A percentile compares a stretch with the other conserved stretches of the same genome.
Conservation (phyloP, 2,329 filamentous ascomycete species). For the Fusarium verrucosum region DNA sequence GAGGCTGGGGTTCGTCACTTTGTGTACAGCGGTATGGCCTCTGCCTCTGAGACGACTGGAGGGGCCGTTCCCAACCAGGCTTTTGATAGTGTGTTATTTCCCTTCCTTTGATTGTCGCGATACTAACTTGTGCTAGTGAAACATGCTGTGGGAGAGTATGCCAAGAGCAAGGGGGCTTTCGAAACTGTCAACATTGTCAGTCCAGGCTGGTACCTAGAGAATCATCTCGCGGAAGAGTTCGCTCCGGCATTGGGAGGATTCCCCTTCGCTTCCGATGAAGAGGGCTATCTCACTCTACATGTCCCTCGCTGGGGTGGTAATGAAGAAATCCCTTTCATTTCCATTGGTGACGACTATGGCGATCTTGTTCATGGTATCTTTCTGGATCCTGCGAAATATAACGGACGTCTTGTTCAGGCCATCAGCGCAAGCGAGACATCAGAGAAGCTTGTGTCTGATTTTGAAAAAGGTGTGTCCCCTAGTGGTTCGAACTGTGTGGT, state of each 20-base stretch:
- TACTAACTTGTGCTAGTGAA: conserved; percentile 47
- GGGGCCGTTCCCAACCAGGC: conserved; percentile 46
- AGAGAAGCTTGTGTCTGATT: conserved; percentile 45
- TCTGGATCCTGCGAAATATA: conserved; percentile 51
- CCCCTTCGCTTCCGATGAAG: conserved; percentile 48
- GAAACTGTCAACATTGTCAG: conserved; percentile 49
- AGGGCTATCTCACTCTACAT: conserved; percentile 50
- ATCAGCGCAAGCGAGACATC: conserved; percentile 49
- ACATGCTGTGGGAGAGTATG: conserved; percentile 51
- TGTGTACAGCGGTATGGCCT: conserved; percentile 50
- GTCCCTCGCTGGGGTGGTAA: conserved; percentile 53
- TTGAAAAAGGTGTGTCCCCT: conserved; percentile 44
- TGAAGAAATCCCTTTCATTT: conserved; percentile 51
- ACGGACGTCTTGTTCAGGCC: conserved; percentile 50
- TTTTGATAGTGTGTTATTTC: conserved; percentile 47
- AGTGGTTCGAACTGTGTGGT: not conserved
- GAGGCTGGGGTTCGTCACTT: conserved; percentile 49
- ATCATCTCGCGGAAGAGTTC: conserved; percentile 50
- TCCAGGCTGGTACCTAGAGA: conserved; percentile 56
- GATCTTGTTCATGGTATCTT: conserved; percentile 58
- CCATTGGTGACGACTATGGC: conserved; percentile 54
- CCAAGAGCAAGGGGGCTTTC: conserved; percentile 46
- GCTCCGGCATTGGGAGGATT: conserved; percentile 54
- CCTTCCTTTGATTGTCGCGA: accelerated
- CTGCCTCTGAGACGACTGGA: conserved; percentile 47